Evolutionary conservation across 768 basidiomycete genomes (phyloP).

Genomic region (Boletus reticulatus): DNA sequence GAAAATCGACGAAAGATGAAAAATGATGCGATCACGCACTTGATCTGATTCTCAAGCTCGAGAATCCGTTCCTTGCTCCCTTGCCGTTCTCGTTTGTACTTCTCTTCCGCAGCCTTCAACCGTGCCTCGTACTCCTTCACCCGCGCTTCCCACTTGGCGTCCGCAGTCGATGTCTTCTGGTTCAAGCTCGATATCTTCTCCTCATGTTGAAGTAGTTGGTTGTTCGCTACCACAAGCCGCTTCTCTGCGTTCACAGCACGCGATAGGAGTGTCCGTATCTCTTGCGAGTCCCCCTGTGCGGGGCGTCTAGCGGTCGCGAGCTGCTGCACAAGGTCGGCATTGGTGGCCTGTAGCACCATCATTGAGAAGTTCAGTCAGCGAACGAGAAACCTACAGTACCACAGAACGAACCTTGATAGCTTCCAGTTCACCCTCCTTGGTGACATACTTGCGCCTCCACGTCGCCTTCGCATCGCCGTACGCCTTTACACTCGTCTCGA

Average conservation of each 20-base stretch:
- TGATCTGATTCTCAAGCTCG: conserved; percentile 71
- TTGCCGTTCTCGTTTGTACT: conserved; percentile 89
- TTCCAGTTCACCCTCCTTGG: conserved; percentile 89
- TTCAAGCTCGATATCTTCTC: conserved; percentile 78
- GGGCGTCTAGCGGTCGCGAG: conserved; percentile 61
- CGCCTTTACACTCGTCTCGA: conserved; percentile 81
- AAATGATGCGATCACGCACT: conserved; percentile 51
- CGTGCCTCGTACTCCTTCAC: conserved; percentile 89
- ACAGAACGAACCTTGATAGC: conserved; percentile 64
- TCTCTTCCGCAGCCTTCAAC: conserved; percentile 82
- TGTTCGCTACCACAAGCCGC: conserved; percentile 79
- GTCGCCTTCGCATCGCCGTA: conserved; percentile 76
- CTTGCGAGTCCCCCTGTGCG: conserved; percentile 58
- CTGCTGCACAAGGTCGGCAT: conserved; percentile 71
- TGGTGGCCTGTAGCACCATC: conserved; percentile 51
- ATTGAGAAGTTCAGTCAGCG: background rate
- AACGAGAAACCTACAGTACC: background rate
- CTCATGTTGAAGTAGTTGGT: conserved; percentile 80
- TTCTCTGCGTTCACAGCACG: conserved; percentile 85
- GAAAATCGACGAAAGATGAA: background rate
- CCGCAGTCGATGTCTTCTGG: conserved; percentile 67
- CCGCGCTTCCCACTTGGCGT: conserved; percentile 92
- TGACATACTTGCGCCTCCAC: conserved; percentile 80
- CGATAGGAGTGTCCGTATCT: conserved; percentile 65
- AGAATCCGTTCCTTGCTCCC: conserved; percentile 84